Evolutionary conservation across 2,329 filamentous ascomycete species (phyloP), one percentile per base, ranked within the genome.

Genomic region (Achaetomium macrosporum): DNA sequence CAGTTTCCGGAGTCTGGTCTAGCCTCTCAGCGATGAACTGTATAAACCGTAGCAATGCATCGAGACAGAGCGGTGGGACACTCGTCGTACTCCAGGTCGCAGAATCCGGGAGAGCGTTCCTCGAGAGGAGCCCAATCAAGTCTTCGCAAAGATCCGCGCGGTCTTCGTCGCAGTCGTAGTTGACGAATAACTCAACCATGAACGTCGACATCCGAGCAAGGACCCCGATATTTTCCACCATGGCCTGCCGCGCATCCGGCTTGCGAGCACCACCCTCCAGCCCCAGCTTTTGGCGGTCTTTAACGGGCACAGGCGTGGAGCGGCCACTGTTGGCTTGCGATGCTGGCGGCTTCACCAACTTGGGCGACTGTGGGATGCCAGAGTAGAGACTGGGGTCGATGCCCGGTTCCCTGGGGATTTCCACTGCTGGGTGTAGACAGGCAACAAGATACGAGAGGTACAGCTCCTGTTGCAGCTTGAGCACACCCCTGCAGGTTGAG

Each of bases 1-100:
- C 82, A 11, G 71, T 73, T 2, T 72, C 67, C 0, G 88, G 82
- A 25, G 82, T 74, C 49, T 93, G 82, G 47, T 95, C 82, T 16
- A 97, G 72, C 51, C 93, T 82, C 66, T 96, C 90, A 1, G 90
- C 87, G 59, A 99, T 86, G 59, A 90, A 96, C 65, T 96, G 91
- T 33, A 99, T 82, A 63, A 91, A 97, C 15, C 90, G 85, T 20
- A 99, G 76, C 11, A 99, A 75, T 10, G 93, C 90, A 71, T 99
- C 93, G 19, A 99, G 76, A 64, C 93, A 99, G 2, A 99, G 74
- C 0, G 93, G 93, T 15, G 93, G 93, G 1, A 99, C 95, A 66
- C 95, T 99, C 5, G 92, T 96, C 11, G 93, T 99, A 68, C 95
- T 99, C 93, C 93, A 99, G 6, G 91, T 96, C 6, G 92, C 93